Percentiles rank a stretch among this genome's conserved stretches.
phyloP scores from a whole-genome alignment of 2,329 filamentous ascomycete species.

The Bipolaris zeicola region DNA sequence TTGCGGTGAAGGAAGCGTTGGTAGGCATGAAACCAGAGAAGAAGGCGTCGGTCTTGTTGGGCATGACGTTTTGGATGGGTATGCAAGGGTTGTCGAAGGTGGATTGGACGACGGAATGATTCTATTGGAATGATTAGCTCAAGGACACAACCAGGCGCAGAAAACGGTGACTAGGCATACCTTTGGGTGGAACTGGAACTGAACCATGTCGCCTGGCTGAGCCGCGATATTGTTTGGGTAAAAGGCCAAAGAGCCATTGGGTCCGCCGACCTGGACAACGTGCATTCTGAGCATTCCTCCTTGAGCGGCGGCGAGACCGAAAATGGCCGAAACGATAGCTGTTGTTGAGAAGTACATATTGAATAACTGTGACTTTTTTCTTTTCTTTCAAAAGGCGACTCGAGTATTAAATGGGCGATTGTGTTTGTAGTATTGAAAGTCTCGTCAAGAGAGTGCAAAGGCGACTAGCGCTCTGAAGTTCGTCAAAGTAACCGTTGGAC shows the following conservation, averaged over 20 bases:
- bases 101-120: slow-evolving; percentile 82
- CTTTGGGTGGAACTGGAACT: slow-evolving; percentile 60
- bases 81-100: slow-evolving; percentile 73
- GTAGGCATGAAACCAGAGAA: slow-evolving; percentile 70
- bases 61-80: slow-evolving; percentile 58
- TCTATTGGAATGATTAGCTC: slow-evolving; percentile 46
- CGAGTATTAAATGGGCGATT: slow-evolving; percentile 31
- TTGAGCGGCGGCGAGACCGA: slow-evolving; percentile 38
- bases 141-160: too few species aligned
- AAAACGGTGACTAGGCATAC: slow-evolving; percentile 28
- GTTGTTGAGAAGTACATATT: slow-evolving; percentile 46
- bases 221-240: slow-evolving; percentile 70
- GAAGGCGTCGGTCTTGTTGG: slow-evolving; percentile 61
- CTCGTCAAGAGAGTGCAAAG: slow-evolving; percentile 36
- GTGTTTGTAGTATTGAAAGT: slow-evolving; percentile 20
- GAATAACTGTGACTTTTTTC: slow-evolving; percentile 12
- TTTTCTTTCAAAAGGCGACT: slow-evolving; percentile 6
- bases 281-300: slow-evolving; percentile 51
- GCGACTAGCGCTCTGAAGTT: slow-evolving; percentile 46
- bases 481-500: slow-evolving; percentile 31
- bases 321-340: slow-evolving; percentile 37
- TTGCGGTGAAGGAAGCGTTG: slow-evolving; percentile 33
- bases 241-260: slow-evolving; percentile 62
- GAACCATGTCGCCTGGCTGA: slow-evolving; percentile 61
- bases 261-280: slow-evolving; percentile 68